Percentiles rank a stretch among this genome's conserved stretches.
Conservation (phyloP, 2,329 filamentous ascomycete species). For the Neonectria magnoliae region DNA sequence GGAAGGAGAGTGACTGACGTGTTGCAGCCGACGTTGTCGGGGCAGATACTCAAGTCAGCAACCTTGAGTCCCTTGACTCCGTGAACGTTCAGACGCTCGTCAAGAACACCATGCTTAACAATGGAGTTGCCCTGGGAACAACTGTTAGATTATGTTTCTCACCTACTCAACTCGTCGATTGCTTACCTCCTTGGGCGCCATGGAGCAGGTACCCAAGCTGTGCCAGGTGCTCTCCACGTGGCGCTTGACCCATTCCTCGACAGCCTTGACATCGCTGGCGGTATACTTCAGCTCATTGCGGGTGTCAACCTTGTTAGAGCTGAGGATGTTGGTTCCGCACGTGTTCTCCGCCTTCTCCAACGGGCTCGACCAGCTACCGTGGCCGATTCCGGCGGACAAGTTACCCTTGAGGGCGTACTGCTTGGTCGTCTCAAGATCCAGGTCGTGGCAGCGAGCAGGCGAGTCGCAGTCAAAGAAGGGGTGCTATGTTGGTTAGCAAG, state of each 20-base stretch:
- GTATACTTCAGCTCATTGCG: conserved; percentile 74
- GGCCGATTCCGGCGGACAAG: conserved; percentile 75
- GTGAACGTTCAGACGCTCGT: conserved; percentile 81
- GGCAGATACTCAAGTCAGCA: conserved; percentile 79
- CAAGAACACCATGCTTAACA: conserved; percentile 81
- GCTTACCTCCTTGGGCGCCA: conserved; percentile 71
- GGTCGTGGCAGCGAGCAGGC: conserved; percentile 74
- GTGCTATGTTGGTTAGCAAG: conserved; percentile 54
- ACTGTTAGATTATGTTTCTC: neutral
- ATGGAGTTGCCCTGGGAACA: conserved; percentile 75
- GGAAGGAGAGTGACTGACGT: conserved; percentile 56
- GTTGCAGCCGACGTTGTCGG: conserved; percentile 80
- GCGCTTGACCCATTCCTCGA: conserved; percentile 76
- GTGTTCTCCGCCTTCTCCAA: conserved; percentile 63
- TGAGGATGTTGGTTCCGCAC: conserved; percentile 60
- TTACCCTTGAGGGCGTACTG: conserved; percentile 79
- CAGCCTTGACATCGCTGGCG: conserved; percentile 68
- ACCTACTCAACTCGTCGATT: neutral
- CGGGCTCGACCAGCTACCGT: conserved; percentile 75
- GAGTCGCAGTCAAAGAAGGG: conserved; percentile 79
- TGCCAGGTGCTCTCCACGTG: conserved; percentile 75
- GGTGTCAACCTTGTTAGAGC: conserved; percentile 69
- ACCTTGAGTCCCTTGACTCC: conserved; percentile 82
- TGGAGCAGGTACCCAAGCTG: conserved; percentile 72
- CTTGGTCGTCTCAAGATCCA: conserved; percentile 80